These are phyloP conservation scores for Sanghuangporus baumii DNA, from an alignment of 1,284 basidiomycete species.

Conservation along the genomic window DNA sequence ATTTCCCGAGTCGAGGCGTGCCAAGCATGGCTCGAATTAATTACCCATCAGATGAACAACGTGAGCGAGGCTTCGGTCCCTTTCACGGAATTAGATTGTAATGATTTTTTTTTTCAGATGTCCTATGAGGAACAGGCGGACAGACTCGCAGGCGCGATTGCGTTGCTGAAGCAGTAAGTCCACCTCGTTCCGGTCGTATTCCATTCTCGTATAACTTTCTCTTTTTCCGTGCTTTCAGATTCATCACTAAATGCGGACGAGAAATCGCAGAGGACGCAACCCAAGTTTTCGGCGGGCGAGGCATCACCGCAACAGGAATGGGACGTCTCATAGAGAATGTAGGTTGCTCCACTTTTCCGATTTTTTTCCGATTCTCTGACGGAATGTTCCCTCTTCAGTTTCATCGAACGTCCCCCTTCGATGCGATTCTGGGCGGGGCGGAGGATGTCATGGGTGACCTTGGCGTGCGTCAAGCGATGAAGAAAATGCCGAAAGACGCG, in stretches of 20 bases:
- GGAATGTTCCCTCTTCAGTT: slow-evolving; percentile 24
- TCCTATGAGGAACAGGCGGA: slow-evolving; percentile 76
- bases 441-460: slow-evolving; percentile 63
- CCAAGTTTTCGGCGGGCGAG: slow-evolving; percentile 59
- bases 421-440: slow-evolving; percentile 53
- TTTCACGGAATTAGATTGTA: neutral
- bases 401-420: slow-evolving; percentile 35
- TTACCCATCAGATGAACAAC: slow-evolving; percentile 92
- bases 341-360: slow-evolving; percentile 21
- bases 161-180: slow-evolving; percentile 61
- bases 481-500: slow-evolving; percentile 53
- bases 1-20: slow-evolving; percentile 84
- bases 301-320: slow-evolving; percentile 59
- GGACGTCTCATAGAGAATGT: slow-evolving; percentile 60
- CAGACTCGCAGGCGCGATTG: slow-evolving; percentile 70
- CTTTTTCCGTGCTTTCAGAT: slow-evolving; percentile 35
- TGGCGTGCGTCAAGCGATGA: slow-evolving; percentile 63
- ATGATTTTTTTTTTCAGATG: slow-evolving; percentile 42
- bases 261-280: slow-evolving; percentile 70
- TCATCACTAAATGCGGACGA: slow-evolving; percentile 58
- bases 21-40: slow-evolving; percentile 85
- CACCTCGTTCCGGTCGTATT: neutral
- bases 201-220: neutral
- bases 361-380: neutral
- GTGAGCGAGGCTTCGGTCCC: slow-evolving; percentile 36